phyloP scores from a whole-genome alignment of 257 asterid species.

The Scutellaria galericulata region DNA sequence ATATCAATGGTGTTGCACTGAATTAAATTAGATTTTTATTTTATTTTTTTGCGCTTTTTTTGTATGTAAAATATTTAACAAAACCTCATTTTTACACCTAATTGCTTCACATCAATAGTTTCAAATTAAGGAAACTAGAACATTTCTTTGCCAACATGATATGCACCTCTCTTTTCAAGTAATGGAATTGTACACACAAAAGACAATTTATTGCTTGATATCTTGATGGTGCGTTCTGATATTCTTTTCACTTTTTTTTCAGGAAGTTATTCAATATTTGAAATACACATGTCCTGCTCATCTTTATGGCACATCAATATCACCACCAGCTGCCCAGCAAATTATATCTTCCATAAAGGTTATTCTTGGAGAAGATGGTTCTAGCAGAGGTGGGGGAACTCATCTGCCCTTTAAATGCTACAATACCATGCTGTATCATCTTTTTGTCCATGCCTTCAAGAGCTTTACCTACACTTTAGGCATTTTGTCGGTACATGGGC shows the following conservation, averaged over 20 bases:
- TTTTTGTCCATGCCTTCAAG: not conserved
- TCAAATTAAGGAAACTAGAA: too few relatives aligned
- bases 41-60: too few relatives aligned
- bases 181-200: too few relatives aligned
- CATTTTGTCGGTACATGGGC: conserved; percentile 64
- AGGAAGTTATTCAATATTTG: conserved; percentile 89
- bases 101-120: too few relatives aligned
- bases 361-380: conserved; percentile 97
- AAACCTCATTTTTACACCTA: too few relatives aligned
- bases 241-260: conserved; percentile 22
- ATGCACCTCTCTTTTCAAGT: too few relatives aligned
- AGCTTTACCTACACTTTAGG: conserved; percentile 24
- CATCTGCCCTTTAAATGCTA: conserved; percentile 31
- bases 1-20: too few relatives aligned
- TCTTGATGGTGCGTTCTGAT: too few relatives aligned
- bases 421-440: conserved; percentile 4
- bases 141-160: too few relatives aligned
- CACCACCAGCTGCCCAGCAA: conserved; percentile 98
- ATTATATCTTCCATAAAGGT: conserved; percentile 87
- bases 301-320: conserved; percentile 90
- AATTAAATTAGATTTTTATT: too few relatives aligned
- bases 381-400: conserved; percentile 77
- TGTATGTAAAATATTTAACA: too few relatives aligned
- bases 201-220: too few relatives aligned
- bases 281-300: conserved; percentile 95